Base-by-base conservation (phyloP, 1,284 basidiomycete species). In the Malassezia sp. region DNA sequence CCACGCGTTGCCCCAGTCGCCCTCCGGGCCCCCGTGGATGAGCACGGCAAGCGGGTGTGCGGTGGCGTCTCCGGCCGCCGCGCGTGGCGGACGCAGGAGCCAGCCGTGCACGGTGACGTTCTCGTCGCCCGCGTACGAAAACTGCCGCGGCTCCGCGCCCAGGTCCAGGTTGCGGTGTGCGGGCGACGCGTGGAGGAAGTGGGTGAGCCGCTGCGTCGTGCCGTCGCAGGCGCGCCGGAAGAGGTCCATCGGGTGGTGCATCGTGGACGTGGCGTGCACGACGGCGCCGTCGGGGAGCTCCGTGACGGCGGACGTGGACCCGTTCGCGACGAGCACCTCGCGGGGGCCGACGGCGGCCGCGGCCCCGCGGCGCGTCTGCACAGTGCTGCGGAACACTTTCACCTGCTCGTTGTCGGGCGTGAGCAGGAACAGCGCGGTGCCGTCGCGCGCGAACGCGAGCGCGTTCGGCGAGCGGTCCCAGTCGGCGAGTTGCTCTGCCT, bases 21-120 rank as follows among this genome's bases (percentile, higher is more conserved):
- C 56, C 30, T 63, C 60, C 17, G 63, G 63, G 1, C 63, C 63
- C 6, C 63, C 63, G 43, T 65, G 63, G 17, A 63, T 56, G 12
- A 61, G 37, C 15, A 59, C 48, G 2, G 42, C 41, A 14, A 61
- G 38, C 14, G 55, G 49, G 28, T 35, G 11, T 21, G 33, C 4
- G 2, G 22, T 18, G 27, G 24, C 23, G 6, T 47, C 42, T n/a
- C n/a, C n/a, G n/a, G n/a, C n/a, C 23, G 48, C 40, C 21, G 45
- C 61, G 29, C 54, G 43, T 0, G 53, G 52, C 10, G 59, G 56
- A n/a, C 27, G 30, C 34, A 47, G n/a, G 18, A 57, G 29, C 57
- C 57, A 60, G 27, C 50, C 58, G 37, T 37, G 54, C 31, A 34
- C 39, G 9, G 27, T 47, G 28, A 33, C 53, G 18, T 38, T 50